Base-by-base conservation (phyloP, 164 flowering plant species). In the Paratinospora sagittata region DNA sequence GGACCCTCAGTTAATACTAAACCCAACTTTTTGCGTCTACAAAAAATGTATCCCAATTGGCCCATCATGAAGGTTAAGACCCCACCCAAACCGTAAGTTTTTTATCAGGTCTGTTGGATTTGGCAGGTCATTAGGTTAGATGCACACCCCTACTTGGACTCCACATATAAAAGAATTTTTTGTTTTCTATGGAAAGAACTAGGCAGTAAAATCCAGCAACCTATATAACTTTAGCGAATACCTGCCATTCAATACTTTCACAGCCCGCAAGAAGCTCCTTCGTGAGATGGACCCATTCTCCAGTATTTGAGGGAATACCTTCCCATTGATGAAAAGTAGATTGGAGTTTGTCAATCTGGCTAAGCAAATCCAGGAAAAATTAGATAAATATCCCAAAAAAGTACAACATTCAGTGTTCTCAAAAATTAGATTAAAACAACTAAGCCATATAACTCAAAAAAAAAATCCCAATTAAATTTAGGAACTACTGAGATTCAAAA, bases 161-260 rank as follows among this genome's bases (percentile, higher is more conserved):
- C 16, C n/a, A 12, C 19, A 16, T 52, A 16, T 16, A 52, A 0
- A 6, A 37, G 24, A 10, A 11, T 12, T 27, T 10, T 24, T 8
- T 21, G n/a, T 11, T 6, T 43, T 27, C 21, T 3, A 34, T 41
- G 19, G 17, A 30, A 47, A 6, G 16, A 45, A 16, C 47, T 14
- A 13, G 36, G 34, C 14, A 47, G 36, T 30, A 23, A 69, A 69
- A 24, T 65, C 26, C 39, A 33, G 9, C 21, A 69, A 52, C 13
- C 33, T 39, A 12, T 69, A 41, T 17, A 27, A 45, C 36, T 64
- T 57, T 17, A 8, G 43, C 26, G 47, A 39, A 47, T 83, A 92
- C 98, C 95, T 93, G 98, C 98, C 98, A 93, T 72, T 84, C 88
- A 74, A 90, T 88, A 88, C 98, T 93, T 69, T 88, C 95, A 76